Conservation (phyloP, 208 protist genomes). For the Wallacemonas sp. region DNA sequence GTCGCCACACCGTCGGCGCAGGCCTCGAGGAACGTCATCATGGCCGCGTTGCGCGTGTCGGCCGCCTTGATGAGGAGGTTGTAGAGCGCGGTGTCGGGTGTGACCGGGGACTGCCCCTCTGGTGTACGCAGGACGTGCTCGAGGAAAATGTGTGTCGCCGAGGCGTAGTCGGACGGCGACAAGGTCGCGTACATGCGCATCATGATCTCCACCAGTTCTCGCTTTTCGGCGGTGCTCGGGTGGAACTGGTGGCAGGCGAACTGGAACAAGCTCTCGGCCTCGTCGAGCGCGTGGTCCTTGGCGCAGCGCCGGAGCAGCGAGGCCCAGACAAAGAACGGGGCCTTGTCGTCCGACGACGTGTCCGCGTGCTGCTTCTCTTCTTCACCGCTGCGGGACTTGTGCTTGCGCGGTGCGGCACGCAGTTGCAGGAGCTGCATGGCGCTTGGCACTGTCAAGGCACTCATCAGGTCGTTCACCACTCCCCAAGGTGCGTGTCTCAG, state of each 20-base stretch:
- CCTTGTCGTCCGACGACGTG: slow-evolving; percentile 44
- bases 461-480: slow-evolving; percentile 80
- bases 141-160: slow-evolving; percentile 60
- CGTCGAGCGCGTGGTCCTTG: slow-evolving; percentile 69
- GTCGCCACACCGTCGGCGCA: slow-evolving; percentile 70
- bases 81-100: slow-evolving; percentile 54
- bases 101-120: slow-evolving; percentile 42
- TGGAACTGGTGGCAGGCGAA: slow-evolving; percentile 73
- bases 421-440: slow-evolving; percentile 80
- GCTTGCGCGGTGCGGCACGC: slow-evolving; percentile 15
- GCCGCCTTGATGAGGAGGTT: slow-evolving; percentile 67
- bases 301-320: slow-evolving; percentile 80
- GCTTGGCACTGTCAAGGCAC: slow-evolving; percentile 71
- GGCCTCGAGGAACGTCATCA: slow-evolving; percentile 88
- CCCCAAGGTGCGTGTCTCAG: slow-evolving; percentile 55
- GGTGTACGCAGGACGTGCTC: slow-evolving; percentile 70
- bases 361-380: no score
- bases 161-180: slow-evolving; percentile 65
- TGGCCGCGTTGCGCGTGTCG: slow-evolving; percentile 78
- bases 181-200: slow-evolving; percentile 88
- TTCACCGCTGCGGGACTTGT: no score
- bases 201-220: slow-evolving; percentile 87
- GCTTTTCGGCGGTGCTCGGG: slow-evolving; percentile 49
- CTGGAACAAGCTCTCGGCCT: slow-evolving; percentile 73
- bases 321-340: slow-evolving; percentile 85